phyloP scores from a whole-genome alignment of 2,329 filamentous ascomycete species.

The Macroventuria anomochaeta region DNA sequence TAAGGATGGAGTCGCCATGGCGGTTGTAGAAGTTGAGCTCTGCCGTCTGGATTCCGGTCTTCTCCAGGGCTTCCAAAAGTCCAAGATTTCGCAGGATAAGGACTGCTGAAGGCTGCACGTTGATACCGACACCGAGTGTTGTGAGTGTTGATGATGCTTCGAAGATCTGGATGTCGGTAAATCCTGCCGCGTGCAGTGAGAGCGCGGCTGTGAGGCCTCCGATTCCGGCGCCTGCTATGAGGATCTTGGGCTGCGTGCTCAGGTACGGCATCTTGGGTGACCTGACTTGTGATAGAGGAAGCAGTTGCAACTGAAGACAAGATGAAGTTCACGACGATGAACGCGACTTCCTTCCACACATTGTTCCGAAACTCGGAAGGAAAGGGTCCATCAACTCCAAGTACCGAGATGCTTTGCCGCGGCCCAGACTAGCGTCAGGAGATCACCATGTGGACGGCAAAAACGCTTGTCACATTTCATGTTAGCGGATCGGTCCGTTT shows the following conservation, averaged over 20 bases:
- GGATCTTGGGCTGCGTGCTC: slow-evolving; percentile 32
- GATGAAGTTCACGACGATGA: background rate
- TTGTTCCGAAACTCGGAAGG: slow-evolving; percentile 11
- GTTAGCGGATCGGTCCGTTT: slow-evolving; percentile 11
- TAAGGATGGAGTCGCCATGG: slow-evolving; percentile 53
- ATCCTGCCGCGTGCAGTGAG: slow-evolving; percentile 73
- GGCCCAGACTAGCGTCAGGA: slow-evolving; percentile 1
- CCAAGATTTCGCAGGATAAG: slow-evolving; percentile 55
- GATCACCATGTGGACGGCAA: background rate
- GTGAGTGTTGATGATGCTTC: slow-evolving; percentile 53
- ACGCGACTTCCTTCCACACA: background rate
- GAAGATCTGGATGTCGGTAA: slow-evolving; percentile 54
- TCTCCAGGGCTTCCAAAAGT: slow-evolving; percentile 50
- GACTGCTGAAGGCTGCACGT: slow-evolving; percentile 56
- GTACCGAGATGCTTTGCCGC: slow-evolving; percentile 16
- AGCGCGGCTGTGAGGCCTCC: slow-evolving; percentile 75
- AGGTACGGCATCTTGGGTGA: slow-evolving; percentile 27
- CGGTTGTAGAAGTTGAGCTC: slow-evolving; percentile 56
- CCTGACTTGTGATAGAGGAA: background rate
- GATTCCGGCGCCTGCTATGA: slow-evolving; percentile 65
- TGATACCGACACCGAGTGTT: slow-evolving; percentile 56
- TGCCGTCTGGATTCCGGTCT: slow-evolving; percentile 51
- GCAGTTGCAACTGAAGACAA: background rate
- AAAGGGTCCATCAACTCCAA: background rate
- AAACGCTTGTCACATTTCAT: slow-evolving; percentile 3